Evolutionary conservation across 768 basidiomycete species (phyloP).

Genomic region (Pleurotus ostreatus): DNA sequence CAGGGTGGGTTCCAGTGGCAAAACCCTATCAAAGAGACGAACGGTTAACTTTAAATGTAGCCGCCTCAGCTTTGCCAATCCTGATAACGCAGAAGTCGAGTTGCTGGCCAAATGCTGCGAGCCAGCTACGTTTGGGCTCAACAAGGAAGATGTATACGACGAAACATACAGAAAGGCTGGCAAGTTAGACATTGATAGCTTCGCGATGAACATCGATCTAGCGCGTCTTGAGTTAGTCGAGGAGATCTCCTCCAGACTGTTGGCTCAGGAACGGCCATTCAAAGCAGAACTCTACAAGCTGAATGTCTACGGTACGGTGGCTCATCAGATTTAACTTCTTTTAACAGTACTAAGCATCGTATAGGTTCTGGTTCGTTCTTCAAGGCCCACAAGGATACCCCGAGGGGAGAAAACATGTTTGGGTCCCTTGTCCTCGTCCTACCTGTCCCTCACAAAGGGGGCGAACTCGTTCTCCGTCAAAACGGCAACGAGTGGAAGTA

Average conservation of each 20-base stretch:
- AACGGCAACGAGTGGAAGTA: conserved; percentile 30
- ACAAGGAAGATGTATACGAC: conserved; percentile 26
- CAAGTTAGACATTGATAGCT: conserved; percentile 26
- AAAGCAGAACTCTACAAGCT: conserved; percentile 30
- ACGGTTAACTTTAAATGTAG: neutral
- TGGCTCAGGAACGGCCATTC: conserved; percentile 13
- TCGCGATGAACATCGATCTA: conserved; percentile 21
- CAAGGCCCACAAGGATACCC: conserved; percentile 48
- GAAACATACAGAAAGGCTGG: conserved; percentile 31
- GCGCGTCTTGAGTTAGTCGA: conserved; percentile 21
- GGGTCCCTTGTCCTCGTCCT: conserved; percentile 50
- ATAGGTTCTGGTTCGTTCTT: conserved; percentile 42
- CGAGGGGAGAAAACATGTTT: conserved; percentile 39
- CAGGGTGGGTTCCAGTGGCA: neutral
- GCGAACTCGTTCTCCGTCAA: conserved; percentile 33
- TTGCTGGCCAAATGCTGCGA: conserved; percentile 27
- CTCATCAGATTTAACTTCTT: neutral
- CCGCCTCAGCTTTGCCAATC: neutral
- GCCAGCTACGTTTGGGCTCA: conserved; percentile 27
- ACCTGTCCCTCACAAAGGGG: conserved; percentile 43
- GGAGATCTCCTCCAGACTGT: conserved; percentile 16
- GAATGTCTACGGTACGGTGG: conserved; percentile 31
- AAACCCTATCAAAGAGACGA: too few species aligned
- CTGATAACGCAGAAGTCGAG: conserved; percentile 8
- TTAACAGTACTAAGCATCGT: neutral